Conservation (phyloP, 176 grass and related monocot species). For the Oryza nivara region DNA sequence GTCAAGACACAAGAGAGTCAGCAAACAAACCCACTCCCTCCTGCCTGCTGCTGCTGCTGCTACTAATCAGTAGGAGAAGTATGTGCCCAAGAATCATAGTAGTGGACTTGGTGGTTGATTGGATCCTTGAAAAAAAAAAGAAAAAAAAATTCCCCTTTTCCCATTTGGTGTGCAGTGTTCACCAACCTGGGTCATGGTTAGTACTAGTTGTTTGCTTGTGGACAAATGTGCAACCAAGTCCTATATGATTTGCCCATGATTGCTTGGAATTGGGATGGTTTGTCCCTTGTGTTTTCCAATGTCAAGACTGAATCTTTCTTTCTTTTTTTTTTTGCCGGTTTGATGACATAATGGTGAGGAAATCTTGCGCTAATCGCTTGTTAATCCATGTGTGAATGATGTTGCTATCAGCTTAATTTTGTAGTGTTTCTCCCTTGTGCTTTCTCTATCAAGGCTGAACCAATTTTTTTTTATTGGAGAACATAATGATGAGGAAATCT, state of each 20-base stretch:
- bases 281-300: not conserved
- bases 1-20: conserved; percentile 44
- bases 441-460: too few species aligned
- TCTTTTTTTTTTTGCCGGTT: not conserved
- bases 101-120: conserved; percentile 28
- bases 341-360: not conserved
- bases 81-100: not conserved
- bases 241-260: not conserved
- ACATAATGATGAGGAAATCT: too few species aligned
- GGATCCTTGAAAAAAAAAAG: not conserved
- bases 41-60: not conserved
- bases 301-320: not conserved
- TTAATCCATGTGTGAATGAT: not conserved
- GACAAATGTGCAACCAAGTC: not conserved
- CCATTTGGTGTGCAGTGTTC: conserved; percentile 4
- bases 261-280: not conserved
- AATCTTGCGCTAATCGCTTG: not conserved
- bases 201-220: not conserved
- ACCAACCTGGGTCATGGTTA: not conserved
- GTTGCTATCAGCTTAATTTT: not conserved
- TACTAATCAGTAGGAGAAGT: not conserved
- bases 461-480: too few species aligned
- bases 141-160: not conserved
- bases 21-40: conserved; percentile 32
- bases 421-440: too few species aligned